Evolutionary conservation across 1,284 basidiomycete species (phyloP), one percentile per base, ranked within the genome.

Genomic region (Fomitiporia mediterranea): DNA sequence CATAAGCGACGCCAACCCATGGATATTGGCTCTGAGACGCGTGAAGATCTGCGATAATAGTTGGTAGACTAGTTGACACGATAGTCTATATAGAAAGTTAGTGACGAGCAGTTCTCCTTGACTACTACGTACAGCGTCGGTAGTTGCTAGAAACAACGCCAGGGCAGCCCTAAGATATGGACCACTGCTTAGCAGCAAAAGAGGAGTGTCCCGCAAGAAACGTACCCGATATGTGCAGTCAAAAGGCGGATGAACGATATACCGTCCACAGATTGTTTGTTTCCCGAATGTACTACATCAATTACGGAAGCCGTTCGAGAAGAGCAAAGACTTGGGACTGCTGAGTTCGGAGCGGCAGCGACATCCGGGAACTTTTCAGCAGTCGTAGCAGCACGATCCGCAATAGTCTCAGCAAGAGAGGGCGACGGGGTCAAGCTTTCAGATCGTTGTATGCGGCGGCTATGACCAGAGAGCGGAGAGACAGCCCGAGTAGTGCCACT

Each of bases 1-100:
- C 80, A 64, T 91, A 91, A 19, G 86, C 77, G 38, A 89, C 84
- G 23, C 82, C 85, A 51, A 91, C 84, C 89, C 89, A 91, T n/a
- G 84, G 86, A 64, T 90, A 91, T 65, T 89, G 80, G 51, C 72
- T 77, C 57, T 82, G 77, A 42, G 83, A 78, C 17, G 85, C 86
- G 32, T 73, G 59, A 38, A 91, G 76, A 54, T 88, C 79, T 58
- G 75, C 79, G 17, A 82, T 74, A 60, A 91, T 90, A 8, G 86
- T 90, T 17, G 89, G 89, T 55, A 91, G 69, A 64, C 80, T 82
- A 17, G 89, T 91, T 27, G 89, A 91, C 38, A 91, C 84, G 58
- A 91, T 86, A 2, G 86, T 89, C 88, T 91, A n/a, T 59, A 25
- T 17, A 25, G 34, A 56, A 44, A 61, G 60, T 60, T 64, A 58